A percentile compares a stretch with the other conserved stretches of the same genome.
These are phyloP conservation scores for Colletotrichum theobromicola DNA, from an alignment of 2,329 filamentous ascomycete genomes.

Conservation along the genomic window DNA sequence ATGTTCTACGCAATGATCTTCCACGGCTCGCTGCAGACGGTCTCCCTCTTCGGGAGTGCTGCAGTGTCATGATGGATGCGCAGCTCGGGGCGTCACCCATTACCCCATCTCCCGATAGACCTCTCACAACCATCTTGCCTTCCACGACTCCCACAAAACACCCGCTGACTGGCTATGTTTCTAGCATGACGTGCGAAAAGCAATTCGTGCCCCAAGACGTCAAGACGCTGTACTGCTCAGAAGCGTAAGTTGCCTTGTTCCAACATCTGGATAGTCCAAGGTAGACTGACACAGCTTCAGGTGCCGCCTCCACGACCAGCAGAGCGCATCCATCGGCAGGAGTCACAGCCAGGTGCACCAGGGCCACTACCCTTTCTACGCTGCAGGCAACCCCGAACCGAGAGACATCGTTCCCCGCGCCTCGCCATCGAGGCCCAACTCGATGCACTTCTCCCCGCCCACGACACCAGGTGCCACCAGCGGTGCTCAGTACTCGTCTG, in stretches of 20 bases:
- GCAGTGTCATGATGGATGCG: conserved; percentile 36
- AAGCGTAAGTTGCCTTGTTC: conserved; percentile 52
- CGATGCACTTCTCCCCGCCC: conserved; percentile 59
- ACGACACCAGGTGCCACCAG: conserved; percentile 42
- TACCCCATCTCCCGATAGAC: background rate
- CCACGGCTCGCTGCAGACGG: background rate
- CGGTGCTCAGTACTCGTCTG: conserved; percentile 48
- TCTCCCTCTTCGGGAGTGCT: conserved; percentile 28
- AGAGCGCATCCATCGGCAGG: conserved; percentile 11
- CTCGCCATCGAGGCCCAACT: conserved; percentile 64
- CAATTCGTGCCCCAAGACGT: conserved; percentile 66
- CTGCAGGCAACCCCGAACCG: conserved; percentile 54
- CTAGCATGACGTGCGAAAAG: conserved; percentile 71
- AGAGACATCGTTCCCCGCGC: conserved; percentile 69
- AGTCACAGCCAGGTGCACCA: conserved; percentile 5
- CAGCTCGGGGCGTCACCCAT: conserved; percentile 21
- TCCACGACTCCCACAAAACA: conserved; percentile 27
- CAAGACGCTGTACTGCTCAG: conserved; percentile 66
- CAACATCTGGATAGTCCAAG: background rate
- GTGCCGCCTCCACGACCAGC: conserved; percentile 57
- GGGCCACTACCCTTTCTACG: conserved; percentile 48
- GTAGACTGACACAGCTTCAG: conserved; percentile 33
- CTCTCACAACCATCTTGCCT: conserved; percentile 31
- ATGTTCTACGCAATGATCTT: conserved; percentile 8
- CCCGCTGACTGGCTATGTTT: conserved; percentile 30